Evolutionary conservation across 257 asterid genomes (phyloP).

Genomic region (Ballota nigra): DNA sequence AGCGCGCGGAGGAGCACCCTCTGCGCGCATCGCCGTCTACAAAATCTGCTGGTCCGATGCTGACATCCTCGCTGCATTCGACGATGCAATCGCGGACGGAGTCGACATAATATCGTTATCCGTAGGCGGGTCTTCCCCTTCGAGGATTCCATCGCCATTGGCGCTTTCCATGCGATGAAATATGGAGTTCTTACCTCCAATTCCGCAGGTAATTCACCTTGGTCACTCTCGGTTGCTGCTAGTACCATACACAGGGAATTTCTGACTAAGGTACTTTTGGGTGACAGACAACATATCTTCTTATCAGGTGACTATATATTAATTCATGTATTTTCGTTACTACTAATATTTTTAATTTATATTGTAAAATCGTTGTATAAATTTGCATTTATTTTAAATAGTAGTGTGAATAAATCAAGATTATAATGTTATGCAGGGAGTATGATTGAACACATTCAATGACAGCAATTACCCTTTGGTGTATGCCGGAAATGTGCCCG

Average conservation of each 20-base stretch:
- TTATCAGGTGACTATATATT: conserved; percentile 31
- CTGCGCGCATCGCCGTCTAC: conserved; percentile 54
- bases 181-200: conserved; percentile 41
- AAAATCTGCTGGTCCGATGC: conserved; percentile 57
- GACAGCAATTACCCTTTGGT: conserved; percentile 28
- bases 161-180: conserved; percentile 47
- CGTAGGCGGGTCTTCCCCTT: conserved; percentile 32
- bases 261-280: conserved; percentile 25
- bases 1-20: conserved; percentile 60
- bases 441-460: conserved; percentile 31
- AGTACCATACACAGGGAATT: conserved; percentile 42
- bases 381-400: too few species aligned
- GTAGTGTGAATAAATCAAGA: not conserved
- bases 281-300: conserved; percentile 25
- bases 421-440: conserved; percentile 23
- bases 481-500: conserved; percentile 37
- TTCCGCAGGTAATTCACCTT: conserved; percentile 46
- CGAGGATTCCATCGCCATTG: conserved; percentile 42
- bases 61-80: conserved; percentile 48
- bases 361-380: too few species aligned
- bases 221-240: conserved; percentile 48
- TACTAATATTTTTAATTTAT: too few species aligned
- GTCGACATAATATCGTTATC: conserved; percentile 40
- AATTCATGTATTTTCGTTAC: too few species aligned
- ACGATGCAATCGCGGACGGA: conserved; percentile 47